A percentile compares a stretch with the other conserved stretches of the same genome.
These are phyloP conservation scores for Pseudevernia furfuracea DNA, from an alignment of 495 filamentous ascomycete genomes.

Conservation along the genomic window DNA sequence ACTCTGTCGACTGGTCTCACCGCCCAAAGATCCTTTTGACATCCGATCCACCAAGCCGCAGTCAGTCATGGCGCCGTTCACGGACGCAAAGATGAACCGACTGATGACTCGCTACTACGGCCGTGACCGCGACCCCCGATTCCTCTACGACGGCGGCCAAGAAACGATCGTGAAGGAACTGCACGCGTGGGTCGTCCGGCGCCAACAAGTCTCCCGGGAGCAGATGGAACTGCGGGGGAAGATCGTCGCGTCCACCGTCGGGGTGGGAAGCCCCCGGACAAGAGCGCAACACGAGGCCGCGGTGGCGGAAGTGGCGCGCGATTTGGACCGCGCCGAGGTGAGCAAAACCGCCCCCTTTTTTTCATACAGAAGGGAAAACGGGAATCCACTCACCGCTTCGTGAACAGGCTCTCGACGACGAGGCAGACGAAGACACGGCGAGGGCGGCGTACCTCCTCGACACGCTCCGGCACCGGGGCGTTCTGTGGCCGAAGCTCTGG, in stretches of 20 bases:
- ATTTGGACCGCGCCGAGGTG: not conserved
- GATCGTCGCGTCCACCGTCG: too few relatives aligned
- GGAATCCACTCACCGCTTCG: not conserved
- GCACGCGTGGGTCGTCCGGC: not conserved
- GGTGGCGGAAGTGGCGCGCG: too few relatives aligned
- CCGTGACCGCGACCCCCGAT: not conserved
- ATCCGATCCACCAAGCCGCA: too few relatives aligned
- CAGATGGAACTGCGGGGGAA: not conserved
- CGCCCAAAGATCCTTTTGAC: too few relatives aligned
- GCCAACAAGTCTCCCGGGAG: not conserved
- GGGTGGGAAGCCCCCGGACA: too few relatives aligned
- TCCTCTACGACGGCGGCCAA: not conserved
- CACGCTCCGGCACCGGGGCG: not conserved
- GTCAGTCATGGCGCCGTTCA: not conserved
- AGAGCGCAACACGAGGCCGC: not conserved
- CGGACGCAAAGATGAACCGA: not conserved
- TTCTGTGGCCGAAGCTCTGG: not conserved
- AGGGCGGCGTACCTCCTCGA: not conserved
- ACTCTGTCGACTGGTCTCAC: too few relatives aligned
- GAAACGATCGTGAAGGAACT: not conserved
- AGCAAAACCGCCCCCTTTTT: too few relatives aligned
- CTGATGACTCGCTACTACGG: not conserved
- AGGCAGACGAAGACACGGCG: not conserved
- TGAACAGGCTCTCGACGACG: not conserved
- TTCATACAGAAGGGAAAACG: not conserved